phyloP scores from a whole-genome alignment of 257 asterid genomes.

The Fraxinus quadrangulata region DNA sequence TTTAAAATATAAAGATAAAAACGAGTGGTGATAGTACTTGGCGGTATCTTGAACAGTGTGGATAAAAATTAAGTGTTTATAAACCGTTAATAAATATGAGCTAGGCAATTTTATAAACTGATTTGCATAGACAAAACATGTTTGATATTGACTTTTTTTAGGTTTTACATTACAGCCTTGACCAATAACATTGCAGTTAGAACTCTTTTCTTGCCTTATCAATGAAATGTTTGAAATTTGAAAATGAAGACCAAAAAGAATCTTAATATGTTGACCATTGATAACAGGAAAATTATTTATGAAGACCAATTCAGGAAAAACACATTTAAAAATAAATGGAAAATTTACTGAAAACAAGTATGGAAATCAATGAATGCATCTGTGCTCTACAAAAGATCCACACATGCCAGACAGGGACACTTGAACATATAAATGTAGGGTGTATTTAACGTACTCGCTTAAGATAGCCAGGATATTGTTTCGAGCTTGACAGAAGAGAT shows the following conservation, averaged over 20 bases:
- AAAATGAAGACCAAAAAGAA: neutral
- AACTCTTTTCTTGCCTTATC: neutral
- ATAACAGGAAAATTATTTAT: slow-evolving; percentile 6
- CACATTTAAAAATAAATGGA: neutral
- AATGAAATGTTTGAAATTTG: neutral
- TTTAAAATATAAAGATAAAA: too few species aligned
- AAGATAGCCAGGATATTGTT: slow-evolving; percentile 54
- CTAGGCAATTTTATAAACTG: neutral
- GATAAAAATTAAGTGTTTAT: too few species aligned
- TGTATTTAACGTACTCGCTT: slow-evolving; percentile 58
- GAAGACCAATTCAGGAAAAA: slow-evolving; percentile 15
- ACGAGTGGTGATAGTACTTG: too few species aligned
- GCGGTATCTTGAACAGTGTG: too few species aligned
- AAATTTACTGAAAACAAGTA: slow-evolving; percentile 12
- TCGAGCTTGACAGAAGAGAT: slow-evolving; percentile 71
- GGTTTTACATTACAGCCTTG: neutral
- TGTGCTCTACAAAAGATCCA: slow-evolving; percentile 2
- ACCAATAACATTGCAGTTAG: neutral
- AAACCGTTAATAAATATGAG: too few species aligned
- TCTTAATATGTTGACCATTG: neutral
- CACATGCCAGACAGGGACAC: slow-evolving; percentile 14
- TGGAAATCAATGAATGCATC: slow-evolving; percentile 17
- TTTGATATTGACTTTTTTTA: neutral
- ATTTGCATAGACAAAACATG: neutral
- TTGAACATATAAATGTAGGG: slow-evolving; percentile 9